Evolutionary conservation across 1,284 basidiomycete species (phyloP).

Genomic region (Porodaedalea pini): DNA sequence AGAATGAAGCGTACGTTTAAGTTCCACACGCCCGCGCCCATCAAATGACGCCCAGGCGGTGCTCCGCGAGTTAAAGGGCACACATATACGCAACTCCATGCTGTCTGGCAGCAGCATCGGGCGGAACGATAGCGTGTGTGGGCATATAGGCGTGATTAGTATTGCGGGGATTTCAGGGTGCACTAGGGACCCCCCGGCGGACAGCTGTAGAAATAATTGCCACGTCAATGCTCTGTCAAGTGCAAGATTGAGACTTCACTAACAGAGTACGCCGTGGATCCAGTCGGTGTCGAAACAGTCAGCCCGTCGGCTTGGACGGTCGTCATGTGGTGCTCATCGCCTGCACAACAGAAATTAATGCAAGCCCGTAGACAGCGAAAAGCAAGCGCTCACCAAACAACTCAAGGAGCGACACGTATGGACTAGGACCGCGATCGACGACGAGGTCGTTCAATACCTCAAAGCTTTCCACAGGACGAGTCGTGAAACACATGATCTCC

Average conservation of each 20-base stretch:
- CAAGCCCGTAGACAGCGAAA: not conserved
- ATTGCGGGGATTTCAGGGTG: conserved; percentile 98
- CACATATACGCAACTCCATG: conserved; percentile 97
- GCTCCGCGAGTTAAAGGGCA: conserved; percentile 96
- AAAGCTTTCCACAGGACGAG: conserved; percentile 92
- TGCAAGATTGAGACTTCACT: conserved; percentile 29
- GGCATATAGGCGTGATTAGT: conserved; percentile 96
- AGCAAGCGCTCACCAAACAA: conserved; percentile 75
- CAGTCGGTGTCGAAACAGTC: conserved; percentile 94
- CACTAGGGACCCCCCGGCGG: conserved; percentile 95
- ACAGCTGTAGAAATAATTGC: conserved; percentile 54
- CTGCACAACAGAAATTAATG: conserved; percentile 39
- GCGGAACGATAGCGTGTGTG: conserved; percentile 97
- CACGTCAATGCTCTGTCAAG: not conserved
- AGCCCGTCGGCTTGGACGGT: conserved; percentile 98
- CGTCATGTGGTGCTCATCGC: conserved; percentile 98
- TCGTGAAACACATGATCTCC: conserved; percentile 98
- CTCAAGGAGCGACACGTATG: conserved; percentile 94
- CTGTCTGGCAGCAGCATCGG: conserved; percentile 98
- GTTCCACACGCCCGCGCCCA: conserved; percentile 92
- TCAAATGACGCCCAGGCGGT: conserved; percentile 99
- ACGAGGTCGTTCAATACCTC: conserved; percentile 98
- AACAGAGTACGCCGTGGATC: conserved; percentile 97
- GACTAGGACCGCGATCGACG: conserved; percentile 96
- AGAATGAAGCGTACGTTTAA: conserved; percentile 72